phyloP scores from a whole-genome alignment of 2,329 filamentous ascomycete genomes.

The Diaporthe ilicicola region DNA sequence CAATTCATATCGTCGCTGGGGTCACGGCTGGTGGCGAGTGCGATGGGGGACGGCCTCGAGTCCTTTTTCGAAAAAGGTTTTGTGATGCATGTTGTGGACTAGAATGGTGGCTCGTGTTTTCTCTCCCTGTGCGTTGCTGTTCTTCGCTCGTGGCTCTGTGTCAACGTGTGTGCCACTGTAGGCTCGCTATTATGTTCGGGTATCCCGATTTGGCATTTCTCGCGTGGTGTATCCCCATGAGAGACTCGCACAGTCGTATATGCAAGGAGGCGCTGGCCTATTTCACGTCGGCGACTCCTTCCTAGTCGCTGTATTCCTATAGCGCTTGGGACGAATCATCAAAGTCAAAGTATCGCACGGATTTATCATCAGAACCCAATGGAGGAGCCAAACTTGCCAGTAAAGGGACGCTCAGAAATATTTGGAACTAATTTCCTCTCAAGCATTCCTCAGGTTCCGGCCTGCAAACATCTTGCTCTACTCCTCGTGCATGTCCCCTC shows the following conservation, averaged over 20 bases:
- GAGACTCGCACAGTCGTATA: too few relatives aligned
- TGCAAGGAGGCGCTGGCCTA: too few relatives aligned
- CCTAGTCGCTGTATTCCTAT: too few relatives aligned
- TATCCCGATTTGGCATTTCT: not conserved
- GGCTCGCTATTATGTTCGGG: not conserved
- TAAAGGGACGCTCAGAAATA: too few relatives aligned
- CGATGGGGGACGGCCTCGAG: not conserved
- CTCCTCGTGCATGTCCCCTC: not conserved
- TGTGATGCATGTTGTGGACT: not conserved
- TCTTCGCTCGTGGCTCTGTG: not conserved
- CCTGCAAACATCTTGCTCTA: not conserved
- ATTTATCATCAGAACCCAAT: not conserved
- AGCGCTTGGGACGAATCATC: too few relatives aligned
- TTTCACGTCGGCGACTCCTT: too few relatives aligned
- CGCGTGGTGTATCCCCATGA: too few relatives aligned
- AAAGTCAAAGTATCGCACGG: too few relatives aligned
- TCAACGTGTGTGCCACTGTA: not conserved
- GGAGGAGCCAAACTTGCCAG: too few relatives aligned
- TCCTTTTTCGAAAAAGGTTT: not conserved
- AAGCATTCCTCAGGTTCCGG: not conserved
- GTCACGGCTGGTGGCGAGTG: not conserved
- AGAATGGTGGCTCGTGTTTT: slow-evolving; percentile 5
- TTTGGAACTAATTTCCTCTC: too few relatives aligned
- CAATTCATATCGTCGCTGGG: not conserved
- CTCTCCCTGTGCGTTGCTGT: not conserved